Conservation (phyloP, 805 yeast species). For the Candida nitratophila region DNA sequence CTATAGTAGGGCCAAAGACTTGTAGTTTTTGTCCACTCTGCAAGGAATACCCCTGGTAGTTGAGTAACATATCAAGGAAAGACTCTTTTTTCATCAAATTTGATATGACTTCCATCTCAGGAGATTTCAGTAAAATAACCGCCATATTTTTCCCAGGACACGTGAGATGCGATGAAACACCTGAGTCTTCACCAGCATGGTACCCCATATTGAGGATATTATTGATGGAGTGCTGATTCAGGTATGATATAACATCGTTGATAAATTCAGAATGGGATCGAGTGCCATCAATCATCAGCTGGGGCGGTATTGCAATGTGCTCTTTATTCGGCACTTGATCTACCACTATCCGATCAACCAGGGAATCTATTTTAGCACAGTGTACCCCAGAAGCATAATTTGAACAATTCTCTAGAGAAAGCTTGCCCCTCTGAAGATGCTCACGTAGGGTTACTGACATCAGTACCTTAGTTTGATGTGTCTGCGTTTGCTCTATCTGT, state of each 20-base stretch:
- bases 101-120: constrained; percentile 37
- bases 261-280: constrained; percentile 29
- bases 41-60: constrained; percentile 22
- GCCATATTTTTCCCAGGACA: constrained; percentile 30
- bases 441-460: neutral
- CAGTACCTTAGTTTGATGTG: no score
- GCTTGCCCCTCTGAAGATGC: no score
- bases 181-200: constrained; percentile 21
- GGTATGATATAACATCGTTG: constrained; percentile 31
- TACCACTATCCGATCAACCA: neutral
- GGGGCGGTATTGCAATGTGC: neutral
- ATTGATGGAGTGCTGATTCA: constrained; percentile 21
- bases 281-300: neutral
- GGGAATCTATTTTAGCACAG: neutral
- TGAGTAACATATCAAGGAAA: constrained; percentile 34
- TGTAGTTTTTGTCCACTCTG: neutral
- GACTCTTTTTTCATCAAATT: constrained; percentile 29
- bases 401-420: no score
- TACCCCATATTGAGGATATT: constrained; percentile 41
- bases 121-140: constrained; percentile 32
- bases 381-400: no score
- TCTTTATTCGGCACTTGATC: neutral
- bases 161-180: constrained; percentile 22
- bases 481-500: no score
- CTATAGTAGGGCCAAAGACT: neutral